A percentile compares a stretch with the other conserved stretches of the same genome.
Conservation (phyloP, 148 eudicot genomes). For the Silene conica region DNA sequence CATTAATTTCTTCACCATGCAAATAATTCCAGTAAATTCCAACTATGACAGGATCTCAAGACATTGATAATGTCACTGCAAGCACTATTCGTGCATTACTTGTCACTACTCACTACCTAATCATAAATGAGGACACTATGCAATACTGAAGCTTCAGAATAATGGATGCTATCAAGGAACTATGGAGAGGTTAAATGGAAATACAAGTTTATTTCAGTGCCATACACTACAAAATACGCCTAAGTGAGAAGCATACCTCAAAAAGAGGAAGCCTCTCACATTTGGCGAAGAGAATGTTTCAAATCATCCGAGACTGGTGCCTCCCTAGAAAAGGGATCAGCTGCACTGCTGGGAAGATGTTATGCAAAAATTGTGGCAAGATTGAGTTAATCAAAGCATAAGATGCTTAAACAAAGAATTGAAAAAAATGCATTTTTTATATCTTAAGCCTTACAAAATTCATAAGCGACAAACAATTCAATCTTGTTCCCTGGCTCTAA, state of each 20-base stretch:
- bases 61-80: not conserved
- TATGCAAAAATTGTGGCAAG: conserved; percentile 30
- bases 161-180: not conserved
- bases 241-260: conserved; percentile 76
- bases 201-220: conserved; percentile 15
- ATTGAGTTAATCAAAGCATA: conserved; percentile 29
- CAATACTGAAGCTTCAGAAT: conserved; percentile 9
- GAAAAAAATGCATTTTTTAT: conserved; percentile 5
- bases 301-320: conserved; percentile 40
- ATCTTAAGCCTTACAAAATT: conserved; percentile 48
- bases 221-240: conserved; percentile 36
- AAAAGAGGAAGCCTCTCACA: conserved; percentile 71
- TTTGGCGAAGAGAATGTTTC: conserved; percentile 39
- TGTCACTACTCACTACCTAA: not conserved
- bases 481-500: conserved; percentile 58
- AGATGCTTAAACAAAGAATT: conserved; percentile 20
- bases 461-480: conserved; percentile 36
- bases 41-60: not conserved
- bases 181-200: not conserved
- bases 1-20: too few relatives aligned
- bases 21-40: not conserved
- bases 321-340: conserved; percentile 40
- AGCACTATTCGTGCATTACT: not conserved
- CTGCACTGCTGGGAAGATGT: conserved; percentile 43
- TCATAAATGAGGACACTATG: not conserved